Conservation (phyloP, 805 yeast genomes). For the Barnettozyma sucrosica region DNA sequence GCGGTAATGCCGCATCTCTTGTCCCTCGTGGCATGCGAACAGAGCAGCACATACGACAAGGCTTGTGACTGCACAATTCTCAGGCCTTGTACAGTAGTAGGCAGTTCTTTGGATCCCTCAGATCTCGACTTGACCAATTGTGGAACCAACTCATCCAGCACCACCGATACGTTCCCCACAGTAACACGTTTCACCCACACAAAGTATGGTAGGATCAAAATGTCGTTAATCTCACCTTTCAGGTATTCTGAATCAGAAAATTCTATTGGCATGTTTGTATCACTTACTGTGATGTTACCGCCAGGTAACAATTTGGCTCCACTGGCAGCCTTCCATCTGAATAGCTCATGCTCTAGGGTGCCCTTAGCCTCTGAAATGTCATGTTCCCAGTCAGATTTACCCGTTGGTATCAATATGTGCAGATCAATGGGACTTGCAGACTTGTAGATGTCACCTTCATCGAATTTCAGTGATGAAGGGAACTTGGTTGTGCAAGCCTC, state of each 20-base stretch:
- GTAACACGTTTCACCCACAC: conserved; percentile 56
- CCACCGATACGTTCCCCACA: conserved; percentile 35
- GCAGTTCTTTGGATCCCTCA: conserved; percentile 11
- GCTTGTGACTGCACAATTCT: conserved; percentile 34
- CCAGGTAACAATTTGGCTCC: conserved; percentile 20
- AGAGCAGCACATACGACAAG: conserved; percentile 56
- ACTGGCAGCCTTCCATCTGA: conserved; percentile 32
- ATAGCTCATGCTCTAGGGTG: conserved; percentile 42
- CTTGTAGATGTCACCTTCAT: conserved; percentile 43
- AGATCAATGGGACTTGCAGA: conserved; percentile 63
- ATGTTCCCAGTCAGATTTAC: conserved; percentile 78
- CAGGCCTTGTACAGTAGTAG: conserved; percentile 20
- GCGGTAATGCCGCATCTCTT: conserved; percentile 93
- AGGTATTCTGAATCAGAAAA: conserved; percentile 38
- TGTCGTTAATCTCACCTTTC: conserved; percentile 45
- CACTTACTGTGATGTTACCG: conserved; percentile 42
- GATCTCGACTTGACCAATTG: conserved; percentile 29
- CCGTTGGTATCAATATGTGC: conserved; percentile 80
- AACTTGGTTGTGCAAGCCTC: conserved; percentile 45
- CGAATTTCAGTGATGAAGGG: conserved; percentile 46
- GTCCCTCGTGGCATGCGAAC: conserved; percentile 90
- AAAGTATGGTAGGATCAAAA: conserved; percentile 68
- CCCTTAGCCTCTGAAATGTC: conserved; percentile 51
- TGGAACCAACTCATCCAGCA: conserved; percentile 41
- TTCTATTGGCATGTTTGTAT: conserved; percentile 47